These are phyloP conservation scores for Pleurotus sapidus DNA, from an alignment of 768 basidiomycete species.

Conservation along the genomic window DNA sequence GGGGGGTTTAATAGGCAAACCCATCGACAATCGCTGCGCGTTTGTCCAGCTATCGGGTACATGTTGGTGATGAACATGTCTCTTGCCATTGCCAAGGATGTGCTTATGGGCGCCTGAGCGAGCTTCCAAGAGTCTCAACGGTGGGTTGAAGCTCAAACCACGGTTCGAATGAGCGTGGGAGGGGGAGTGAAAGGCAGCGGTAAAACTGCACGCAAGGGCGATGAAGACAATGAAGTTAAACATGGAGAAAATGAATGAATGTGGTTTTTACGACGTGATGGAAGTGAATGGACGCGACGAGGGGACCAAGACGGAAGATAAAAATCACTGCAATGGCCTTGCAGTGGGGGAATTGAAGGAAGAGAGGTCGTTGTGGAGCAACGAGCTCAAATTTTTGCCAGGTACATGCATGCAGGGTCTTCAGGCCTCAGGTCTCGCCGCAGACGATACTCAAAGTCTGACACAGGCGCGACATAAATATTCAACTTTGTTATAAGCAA, in stretches of 20 bases:
- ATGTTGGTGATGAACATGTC: not conserved
- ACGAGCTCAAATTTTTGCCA: too few species aligned
- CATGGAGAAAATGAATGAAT: not conserved
- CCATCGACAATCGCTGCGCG: not conserved
- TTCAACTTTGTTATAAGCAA: too few species aligned
- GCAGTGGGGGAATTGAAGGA: not conserved
- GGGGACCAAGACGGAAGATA: not conserved
- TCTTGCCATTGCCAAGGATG: not conserved
- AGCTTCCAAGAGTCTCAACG: not conserved
- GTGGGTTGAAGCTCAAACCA: not conserved
- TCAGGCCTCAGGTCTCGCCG: too few species aligned
- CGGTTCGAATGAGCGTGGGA: not conserved
- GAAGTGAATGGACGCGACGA: not conserved
- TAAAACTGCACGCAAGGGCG: not conserved
- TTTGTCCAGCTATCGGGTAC: not conserved
- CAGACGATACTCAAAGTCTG: too few species aligned
- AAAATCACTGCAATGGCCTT: not conserved
- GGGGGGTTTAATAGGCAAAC: not conserved
- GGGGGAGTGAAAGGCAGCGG: not conserved
- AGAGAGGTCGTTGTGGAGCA: not conserved
- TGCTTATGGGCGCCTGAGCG: not conserved
- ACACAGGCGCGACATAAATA: too few species aligned
- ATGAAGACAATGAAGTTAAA: not conserved
- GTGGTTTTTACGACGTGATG: slow-evolving; percentile 2
- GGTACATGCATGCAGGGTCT: too few species aligned